phyloP scores from a whole-genome alignment of 345 rosid species.

The Microcos paniculata region DNA sequence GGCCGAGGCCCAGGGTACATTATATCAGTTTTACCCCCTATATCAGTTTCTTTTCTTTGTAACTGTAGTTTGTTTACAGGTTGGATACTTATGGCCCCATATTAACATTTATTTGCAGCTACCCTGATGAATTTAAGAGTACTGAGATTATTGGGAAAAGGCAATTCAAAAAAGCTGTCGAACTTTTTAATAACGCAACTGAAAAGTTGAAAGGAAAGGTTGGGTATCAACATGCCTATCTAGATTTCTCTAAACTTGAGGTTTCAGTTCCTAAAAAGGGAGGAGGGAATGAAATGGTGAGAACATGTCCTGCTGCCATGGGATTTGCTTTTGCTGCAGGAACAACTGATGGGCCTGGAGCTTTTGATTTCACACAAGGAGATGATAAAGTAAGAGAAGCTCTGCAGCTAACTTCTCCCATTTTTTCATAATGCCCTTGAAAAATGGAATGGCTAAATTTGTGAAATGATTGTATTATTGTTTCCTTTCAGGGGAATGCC shows the following conservation, averaged over 20 bases:
- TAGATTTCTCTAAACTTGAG: constrained; percentile 57
- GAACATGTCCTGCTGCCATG: constrained; percentile 81
- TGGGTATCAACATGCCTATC: constrained; percentile 47
- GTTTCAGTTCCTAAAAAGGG: constrained; percentile 46
- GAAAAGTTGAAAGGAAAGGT: constrained; percentile 59
- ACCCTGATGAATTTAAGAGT: constrained; percentile 81
- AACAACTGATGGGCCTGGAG: constrained; percentile 88
- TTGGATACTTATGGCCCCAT: neutral
- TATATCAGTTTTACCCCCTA: constrained; percentile 13
- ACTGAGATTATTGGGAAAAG: constrained; percentile 73
- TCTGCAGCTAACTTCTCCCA: neutral
- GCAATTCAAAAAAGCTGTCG: constrained; percentile 63
- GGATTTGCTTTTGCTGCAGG: constrained; percentile 86
- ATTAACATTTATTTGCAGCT: constrained; percentile 33
- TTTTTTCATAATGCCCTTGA: neutral
- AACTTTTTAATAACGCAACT: constrained; percentile 60
- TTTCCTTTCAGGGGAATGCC: constrained; percentile 54
- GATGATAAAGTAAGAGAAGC: constrained; percentile 48
- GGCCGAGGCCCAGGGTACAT: constrained; percentile 78
- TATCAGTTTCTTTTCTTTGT: constrained; percentile 6
- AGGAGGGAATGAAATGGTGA: constrained; percentile 47
- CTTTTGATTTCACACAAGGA: constrained; percentile 82
- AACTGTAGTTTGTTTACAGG: neutral
- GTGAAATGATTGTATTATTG: neutral
- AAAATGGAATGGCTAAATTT: neutral